Percentiles rank a stretch among this genome's conserved stretches.
phyloP scores from a whole-genome alignment of 768 basidiomycete genomes.

The Tylopilus sp. region DNA sequence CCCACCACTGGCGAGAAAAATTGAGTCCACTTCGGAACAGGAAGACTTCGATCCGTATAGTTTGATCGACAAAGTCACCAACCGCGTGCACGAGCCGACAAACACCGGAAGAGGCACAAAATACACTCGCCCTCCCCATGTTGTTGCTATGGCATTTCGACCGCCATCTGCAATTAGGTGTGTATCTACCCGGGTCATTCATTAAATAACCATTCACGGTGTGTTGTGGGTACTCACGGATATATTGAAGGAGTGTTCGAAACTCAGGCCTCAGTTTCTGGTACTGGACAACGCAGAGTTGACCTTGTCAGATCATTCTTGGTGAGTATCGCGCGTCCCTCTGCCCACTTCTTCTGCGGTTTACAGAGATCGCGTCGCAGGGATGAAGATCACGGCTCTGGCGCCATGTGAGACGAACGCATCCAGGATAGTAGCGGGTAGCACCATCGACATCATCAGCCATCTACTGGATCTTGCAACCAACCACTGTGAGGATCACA shows the following conservation, averaged over 20 bases:
- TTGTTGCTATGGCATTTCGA: slow-evolving; percentile 58
- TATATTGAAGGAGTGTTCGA: slow-evolving; percentile 61
- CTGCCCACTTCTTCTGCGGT: too few relatives aligned
- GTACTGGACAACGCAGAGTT: slow-evolving; percentile 36
- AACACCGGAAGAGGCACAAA: slow-evolving; percentile 53
- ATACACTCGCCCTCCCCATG: slow-evolving; percentile 64
- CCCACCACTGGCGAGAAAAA: slow-evolving; percentile 89
- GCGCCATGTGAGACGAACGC: slow-evolving; percentile 30
- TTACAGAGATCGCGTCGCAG: slow-evolving; percentile 30
- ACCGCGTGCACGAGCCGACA: slow-evolving; percentile 67
- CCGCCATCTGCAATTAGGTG: slow-evolving; percentile 47
- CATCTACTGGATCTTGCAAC: slow-evolving; percentile 48
- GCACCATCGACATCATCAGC: slow-evolving; percentile 43
- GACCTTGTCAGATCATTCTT: slow-evolving; percentile 53
- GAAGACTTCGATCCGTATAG: slow-evolving; percentile 75
- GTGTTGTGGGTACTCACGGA: slow-evolving; percentile 54
- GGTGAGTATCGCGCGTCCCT: slow-evolving; percentile 35
- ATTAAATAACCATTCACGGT: background rate
- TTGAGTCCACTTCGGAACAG: slow-evolving; percentile 42
- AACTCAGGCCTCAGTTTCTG: slow-evolving; percentile 47
- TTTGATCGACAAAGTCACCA: slow-evolving; percentile 79
- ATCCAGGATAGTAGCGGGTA: slow-evolving; percentile 15
- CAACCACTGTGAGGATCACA: slow-evolving; percentile 24
- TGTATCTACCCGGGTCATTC: slow-evolving; percentile 31
- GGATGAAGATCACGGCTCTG: slow-evolving; percentile 60